Base-by-base conservation (phyloP, 2,329 filamentous ascomycete species). In the Alternaria arbusti region DNA sequence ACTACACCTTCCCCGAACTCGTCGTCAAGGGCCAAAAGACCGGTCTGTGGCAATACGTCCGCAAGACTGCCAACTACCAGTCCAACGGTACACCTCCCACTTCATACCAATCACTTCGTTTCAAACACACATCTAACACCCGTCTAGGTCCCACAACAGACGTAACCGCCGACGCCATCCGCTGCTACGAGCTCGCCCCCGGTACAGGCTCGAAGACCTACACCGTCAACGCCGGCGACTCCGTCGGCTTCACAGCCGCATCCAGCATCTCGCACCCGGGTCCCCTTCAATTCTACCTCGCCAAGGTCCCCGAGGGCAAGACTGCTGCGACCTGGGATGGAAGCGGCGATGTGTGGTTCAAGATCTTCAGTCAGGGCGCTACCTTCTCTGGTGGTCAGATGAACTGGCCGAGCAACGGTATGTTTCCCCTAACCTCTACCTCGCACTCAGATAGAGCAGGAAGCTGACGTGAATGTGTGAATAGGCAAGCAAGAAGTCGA, bases 241-340 rank as follows among this genome's bases (percentile, higher is more conserved):
- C 59, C n/a, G 72, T 80, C 2, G 68, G 67, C 22, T 80, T 79
- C 74, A 78, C 72, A 28, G 71, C 74, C 3, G 66, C 52, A 17
- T 69, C 73, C 11, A 71, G 71, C 36, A 75, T 80, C 55, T 76
- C 73, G 58, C 78, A 79, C 58, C 77, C 71, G 5, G 78, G 78
- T 2, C 76, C 78, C 0, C 62, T 80, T 10, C 77, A 78, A 56
- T 80, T 80, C 63, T 80, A 80, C 69, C 72, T 81, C 63, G 78
- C 79, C 15, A 78, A 79, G 61, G 79, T 75, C 2, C 78, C 78
- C 2, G 51, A 58, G 1, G 77, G 74, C 7, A 58, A 74, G 50
- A 74, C 70, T 1, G 72, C 73, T 2, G 69, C 66, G 0, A 70
- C 59, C 5, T 80, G 74, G 72, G 74, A 79, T 54, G 77, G 76